These are phyloP conservation scores for Cladorrhinum sp. DNA, from an alignment of 2,329 filamentous ascomycete species.

Conservation along the genomic window DNA sequence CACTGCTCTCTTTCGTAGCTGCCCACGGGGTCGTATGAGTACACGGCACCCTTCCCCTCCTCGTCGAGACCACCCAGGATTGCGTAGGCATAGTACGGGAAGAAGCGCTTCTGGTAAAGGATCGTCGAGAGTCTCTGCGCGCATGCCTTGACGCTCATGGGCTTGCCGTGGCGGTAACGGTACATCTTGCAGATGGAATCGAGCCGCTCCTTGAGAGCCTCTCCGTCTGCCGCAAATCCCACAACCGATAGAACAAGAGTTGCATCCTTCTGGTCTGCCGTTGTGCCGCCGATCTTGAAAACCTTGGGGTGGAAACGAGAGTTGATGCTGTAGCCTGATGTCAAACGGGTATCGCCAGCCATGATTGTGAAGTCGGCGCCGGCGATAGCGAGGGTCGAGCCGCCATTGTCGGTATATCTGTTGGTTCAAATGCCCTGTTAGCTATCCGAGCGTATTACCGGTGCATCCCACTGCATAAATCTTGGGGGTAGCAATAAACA, in stretches of 20 bases:
- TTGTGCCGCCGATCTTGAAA: constrained; percentile 93
- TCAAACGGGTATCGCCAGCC: constrained; percentile 94
- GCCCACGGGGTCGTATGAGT: constrained; percentile 96
- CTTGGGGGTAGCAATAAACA: constrained; percentile 31
- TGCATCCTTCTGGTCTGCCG: constrained; percentile 77
- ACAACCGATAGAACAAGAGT: constrained; percentile 90
- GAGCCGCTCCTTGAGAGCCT: constrained; percentile 88
- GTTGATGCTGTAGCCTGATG: constrained; percentile 98
- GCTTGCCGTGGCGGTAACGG: constrained; percentile 95
- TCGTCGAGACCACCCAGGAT: constrained; percentile 94
- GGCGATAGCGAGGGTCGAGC: constrained; percentile 91
- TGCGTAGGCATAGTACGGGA: constrained; percentile 95
- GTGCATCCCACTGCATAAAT: not conserved
- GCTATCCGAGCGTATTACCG: constrained; percentile 1
- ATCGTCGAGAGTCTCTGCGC: constrained; percentile 94
- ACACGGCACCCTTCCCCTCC: constrained; percentile 88
- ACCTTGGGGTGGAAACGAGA: constrained; percentile 92
- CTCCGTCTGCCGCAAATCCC: constrained; percentile 91
- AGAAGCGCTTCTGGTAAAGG: constrained; percentile 96
- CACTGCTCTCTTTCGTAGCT: constrained; percentile 98
- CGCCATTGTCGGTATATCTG: constrained; percentile 97
- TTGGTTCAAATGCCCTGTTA: constrained; percentile 6
- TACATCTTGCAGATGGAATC: constrained; percentile 98
- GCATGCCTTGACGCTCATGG: constrained; percentile 90
- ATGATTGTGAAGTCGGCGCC: constrained; percentile 94